Evolutionary conservation across 352 stramenopile genomes (phyloP).

Genomic region (Phytophthora hibernalis): DNA sequence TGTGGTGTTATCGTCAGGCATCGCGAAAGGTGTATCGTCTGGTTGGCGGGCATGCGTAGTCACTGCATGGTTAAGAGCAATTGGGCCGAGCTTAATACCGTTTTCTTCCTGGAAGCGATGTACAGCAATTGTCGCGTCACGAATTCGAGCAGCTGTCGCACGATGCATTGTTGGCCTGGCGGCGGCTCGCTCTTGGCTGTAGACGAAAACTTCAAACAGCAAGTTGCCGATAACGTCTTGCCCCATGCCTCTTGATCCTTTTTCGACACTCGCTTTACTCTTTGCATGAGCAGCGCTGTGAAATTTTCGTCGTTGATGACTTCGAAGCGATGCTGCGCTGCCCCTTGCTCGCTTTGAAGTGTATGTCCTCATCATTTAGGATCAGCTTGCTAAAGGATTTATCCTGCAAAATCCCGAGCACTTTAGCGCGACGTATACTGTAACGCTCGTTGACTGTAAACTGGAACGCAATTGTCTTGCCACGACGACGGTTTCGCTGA

Average conservation of each 20-base stretch:
- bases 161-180: neutral
- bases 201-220: neutral
- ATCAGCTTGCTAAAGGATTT: neutral
- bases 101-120: neutral
- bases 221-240: neutral
- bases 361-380: slow-evolving; percentile 20
- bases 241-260: neutral
- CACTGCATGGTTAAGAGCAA: neutral
- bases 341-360: slow-evolving; percentile 5
- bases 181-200: neutral
- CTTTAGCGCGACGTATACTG: neutral
- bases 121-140: neutral
- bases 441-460: neutral
- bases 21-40: neutral
- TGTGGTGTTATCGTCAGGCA: neutral
- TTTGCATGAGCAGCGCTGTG: neutral
- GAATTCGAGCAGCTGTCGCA: neutral
- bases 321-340: neutral
- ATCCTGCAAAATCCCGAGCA: neutral
- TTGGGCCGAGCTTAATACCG: neutral
- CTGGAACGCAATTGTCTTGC: neutral
- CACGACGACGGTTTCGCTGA: neutral
- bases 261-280: neutral
- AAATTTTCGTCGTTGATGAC: neutral
- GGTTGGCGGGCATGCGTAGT: too few relatives aligned